Base-by-base conservation (phyloP, 106 monocot genomes). In the Dendrobium officinale region DNA sequence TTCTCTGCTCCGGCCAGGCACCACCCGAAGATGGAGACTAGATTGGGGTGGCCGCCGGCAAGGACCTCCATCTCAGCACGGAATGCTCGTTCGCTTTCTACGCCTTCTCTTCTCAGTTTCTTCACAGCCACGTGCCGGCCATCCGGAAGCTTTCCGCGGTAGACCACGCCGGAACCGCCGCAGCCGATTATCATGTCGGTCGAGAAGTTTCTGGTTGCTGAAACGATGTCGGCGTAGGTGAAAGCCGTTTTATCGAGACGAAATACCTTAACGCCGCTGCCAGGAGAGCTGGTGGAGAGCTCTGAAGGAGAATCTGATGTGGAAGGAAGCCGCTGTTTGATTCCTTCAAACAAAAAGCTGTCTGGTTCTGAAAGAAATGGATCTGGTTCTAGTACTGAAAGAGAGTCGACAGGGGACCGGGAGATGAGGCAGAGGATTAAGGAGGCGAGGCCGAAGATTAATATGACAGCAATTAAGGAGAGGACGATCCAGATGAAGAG, bases 61-160 rank as follows among this genome's bases (percentile, higher is more conserved):
- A 91, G 45, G 18, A 85, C 79, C 80, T 89, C 85, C 93, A 96
- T 91, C 84, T 93, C 96, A 3, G 96, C 93, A 20, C 74, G 80
- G 78, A 96, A 96, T 83, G 88, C 93, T 41, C 85, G 56, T 87
- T 96, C 96, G 9, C 83, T 89, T 17, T 84, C 90, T 0, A 2
- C 56, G 2, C 70, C 78, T 26, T 82, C 27, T 64, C 70, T 81
- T 59, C 77, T 41, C 37, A 96, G 88, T 78, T 85, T 86, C 86
- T 96, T 96, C 18, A 96, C 87, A 6, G 96, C 96, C 77, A 96
- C 93, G 24, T 20, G 80, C 15, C 91, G 80, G 0, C 93, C 93
- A 56, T 88, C 93, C 2, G 91, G 88, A 9, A 96, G 86, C 19
- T 81, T 78, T 16, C 91, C 96, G 3, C 84, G 72, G 86, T 96